Conservation (phyloP, 2,329 filamentous ascomycete species). For the Alternaria infectoria region DNA sequence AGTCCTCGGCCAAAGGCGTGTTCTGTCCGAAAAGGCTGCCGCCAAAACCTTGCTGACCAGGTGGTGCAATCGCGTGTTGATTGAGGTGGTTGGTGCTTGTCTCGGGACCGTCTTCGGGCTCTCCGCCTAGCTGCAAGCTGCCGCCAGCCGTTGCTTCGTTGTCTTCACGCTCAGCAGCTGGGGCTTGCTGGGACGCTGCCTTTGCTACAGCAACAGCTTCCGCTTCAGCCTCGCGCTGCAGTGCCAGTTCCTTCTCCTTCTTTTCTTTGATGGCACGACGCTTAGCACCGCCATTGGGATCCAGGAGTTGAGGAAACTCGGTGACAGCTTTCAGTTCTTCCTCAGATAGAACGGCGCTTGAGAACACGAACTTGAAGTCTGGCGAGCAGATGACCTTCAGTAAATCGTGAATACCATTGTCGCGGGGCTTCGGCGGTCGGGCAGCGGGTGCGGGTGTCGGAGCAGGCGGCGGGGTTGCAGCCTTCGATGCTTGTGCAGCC, state of each 20-base stretch:
- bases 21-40: slow-evolving; percentile 45
- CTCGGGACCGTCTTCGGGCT: slow-evolving; percentile 81
- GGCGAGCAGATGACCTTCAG: slow-evolving; percentile 50
- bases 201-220: slow-evolving; percentile 53
- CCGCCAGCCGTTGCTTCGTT: slow-evolving; percentile 71
- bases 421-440: slow-evolving; percentile 23
- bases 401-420: slow-evolving; percentile 43
- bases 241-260: slow-evolving; percentile 66
- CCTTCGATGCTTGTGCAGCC: slow-evolving; percentile 35
- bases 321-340: slow-evolving; percentile 60
- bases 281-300: slow-evolving; percentile 80
- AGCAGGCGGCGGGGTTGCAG: slow-evolving; percentile 30
- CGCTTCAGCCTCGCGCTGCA: slow-evolving; percentile 58
- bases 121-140: slow-evolving; percentile 87
- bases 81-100: slow-evolving; percentile 64
- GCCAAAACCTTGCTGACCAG: slow-evolving; percentile 70
- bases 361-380: slow-evolving; percentile 63
- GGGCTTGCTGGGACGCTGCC: slow-evolving; percentile 49
- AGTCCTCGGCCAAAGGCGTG: slow-evolving; percentile 45
- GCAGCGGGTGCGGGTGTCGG: slow-evolving; percentile 19
- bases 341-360: slow-evolving; percentile 46
- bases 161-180: slow-evolving; percentile 65
- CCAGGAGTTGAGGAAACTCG: slow-evolving; percentile 78
- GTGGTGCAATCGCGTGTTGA: slow-evolving; percentile 73
- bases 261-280: slow-evolving; percentile 74